phyloP scores from a whole-genome alignment of 768 basidiomycete genomes.

The Pleurotus djamor region DNA sequence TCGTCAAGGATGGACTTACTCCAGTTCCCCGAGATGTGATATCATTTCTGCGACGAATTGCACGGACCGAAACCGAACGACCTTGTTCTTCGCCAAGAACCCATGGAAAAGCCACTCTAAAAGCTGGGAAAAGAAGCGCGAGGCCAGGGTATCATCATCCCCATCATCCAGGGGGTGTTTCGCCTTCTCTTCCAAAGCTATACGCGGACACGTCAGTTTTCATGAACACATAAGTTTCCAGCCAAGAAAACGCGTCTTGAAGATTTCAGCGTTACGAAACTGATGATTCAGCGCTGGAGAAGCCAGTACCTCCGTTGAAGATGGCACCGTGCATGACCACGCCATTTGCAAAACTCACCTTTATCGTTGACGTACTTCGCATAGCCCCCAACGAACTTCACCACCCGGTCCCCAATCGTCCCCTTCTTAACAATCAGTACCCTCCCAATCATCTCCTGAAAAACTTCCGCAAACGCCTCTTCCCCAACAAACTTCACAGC shows the following conservation, averaged over 20 bases:
- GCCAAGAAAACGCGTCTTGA: background rate
- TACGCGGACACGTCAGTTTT: slow-evolving; percentile 16
- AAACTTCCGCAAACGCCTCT: slow-evolving; percentile 70
- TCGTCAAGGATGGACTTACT: slow-evolving; percentile 51
- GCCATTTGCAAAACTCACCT: slow-evolving; percentile 43
- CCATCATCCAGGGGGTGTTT: slow-evolving; percentile 45
- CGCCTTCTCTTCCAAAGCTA: slow-evolving; percentile 22
- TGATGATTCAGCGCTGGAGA: background rate
- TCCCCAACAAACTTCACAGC: slow-evolving; percentile 67
- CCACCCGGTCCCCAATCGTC: slow-evolving; percentile 66
- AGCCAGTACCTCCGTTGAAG: background rate
- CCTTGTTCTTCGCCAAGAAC: slow-evolving; percentile 90
- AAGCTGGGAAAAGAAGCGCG: slow-evolving; percentile 67
- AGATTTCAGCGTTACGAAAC: background rate
- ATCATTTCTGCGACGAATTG: slow-evolving; percentile 88
- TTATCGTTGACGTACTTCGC: slow-evolving; percentile 81
- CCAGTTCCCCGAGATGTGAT: slow-evolving; percentile 81
- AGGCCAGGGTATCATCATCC: slow-evolving; percentile 65
- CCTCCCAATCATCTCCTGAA: slow-evolving; percentile 71
- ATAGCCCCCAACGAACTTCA: slow-evolving; percentile 88
- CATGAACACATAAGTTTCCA: background rate
- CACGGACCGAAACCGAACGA: slow-evolving; percentile 76
- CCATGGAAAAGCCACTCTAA: slow-evolving; percentile 78
- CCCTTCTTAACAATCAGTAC: slow-evolving; percentile 88
- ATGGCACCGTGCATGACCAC: too few relatives aligned